Evolutionary conservation across 2,329 filamentous ascomycete species (phyloP), one percentile per base, ranked within the genome.

Genomic region (Parascedosporium putredinis): DNA sequence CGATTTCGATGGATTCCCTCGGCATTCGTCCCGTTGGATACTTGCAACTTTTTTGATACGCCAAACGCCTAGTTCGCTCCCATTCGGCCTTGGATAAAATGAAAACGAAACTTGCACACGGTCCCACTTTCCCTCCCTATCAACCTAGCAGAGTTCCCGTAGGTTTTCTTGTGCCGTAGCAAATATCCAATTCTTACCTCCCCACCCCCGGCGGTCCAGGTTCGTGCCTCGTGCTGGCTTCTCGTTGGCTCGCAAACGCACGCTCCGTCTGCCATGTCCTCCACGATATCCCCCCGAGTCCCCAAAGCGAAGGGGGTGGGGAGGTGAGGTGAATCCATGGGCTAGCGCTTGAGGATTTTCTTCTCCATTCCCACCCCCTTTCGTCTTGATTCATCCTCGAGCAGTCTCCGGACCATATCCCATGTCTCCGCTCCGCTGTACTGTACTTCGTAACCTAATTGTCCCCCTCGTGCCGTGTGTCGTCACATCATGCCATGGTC

Each of bases 401-500:
- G 18, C 38, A 20, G 20, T n/a, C 38, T 16, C 38, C 38, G 38
- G 38, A 42, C 38, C 38, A 12, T 42, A 16, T 18, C 23, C 38
- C 44, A 33, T 27, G 44, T 46, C 44, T 16, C 24, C 44, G 24
- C 44, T 46, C 23, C 44, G 24, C 44, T 46, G 20, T 25, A n/a
- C 42, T 14, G 25, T 29, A 45, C 42, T 46, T 31, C 27, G 18
- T 9, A 16, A 1, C 12, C 6, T 27, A 16, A 8, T 22, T 34
- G n/a, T n/a, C n/a, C n/a, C 47, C 38, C 38, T 20, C 36, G 20
- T 33, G 40, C 33, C 36, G 47, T 20, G 47, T 44, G 36, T 44
- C 27, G 43, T 50, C 47, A 45, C 47, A 50, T 50, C 49, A 50
- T 34, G 25, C 49, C 49, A 50, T 50, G 47, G 24, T n/a, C 38